Base-by-base conservation (phyloP, 805 yeast genomes). In the Maudiozyma barnettii region DNA sequence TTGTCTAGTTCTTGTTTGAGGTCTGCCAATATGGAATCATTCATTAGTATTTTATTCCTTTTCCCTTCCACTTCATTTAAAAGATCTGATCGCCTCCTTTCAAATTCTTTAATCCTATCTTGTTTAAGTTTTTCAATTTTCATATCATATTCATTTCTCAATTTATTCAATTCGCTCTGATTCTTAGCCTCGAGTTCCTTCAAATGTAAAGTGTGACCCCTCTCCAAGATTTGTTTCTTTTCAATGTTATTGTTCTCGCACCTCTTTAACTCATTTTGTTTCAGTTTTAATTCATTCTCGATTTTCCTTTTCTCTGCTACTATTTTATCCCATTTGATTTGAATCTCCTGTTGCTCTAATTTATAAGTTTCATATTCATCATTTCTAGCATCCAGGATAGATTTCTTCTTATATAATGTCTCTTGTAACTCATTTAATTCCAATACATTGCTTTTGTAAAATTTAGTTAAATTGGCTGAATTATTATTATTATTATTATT, bases 101-200 rank as follows among this genome's bases (percentile, higher is more conserved):
- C 63, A 26, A 62, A 58, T 37, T 63, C 56, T 18, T 55, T 55
- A 5, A 66, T 65, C 45, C 69, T 71, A 14, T 57, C 57, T 6
- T 64, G 54, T 31, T 73, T 65, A 5, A 73, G 50, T 1, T 55
- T 47, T 38, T 75, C 76, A 1, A 77, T 66, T 54, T 72, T 64
- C 0, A 50, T 33, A 18, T 59, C 54, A 47, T 67, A 70, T 3
- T 55, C 66, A 38, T 66, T 64, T 20, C 63, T 64, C 23, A 68
- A 43, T 18, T 65, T 60, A 35, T 65, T 67, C 18, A 67, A 54
- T 22, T 70, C 66, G 33, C 68, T 67, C 16, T 72, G 71, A 44
- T 68, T 60, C 23, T 67, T 67, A 14, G 63, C 59, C 23, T 61
- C 58, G 48, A 64, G 43, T 50, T 66, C 62, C 41, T 65, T 57